These are phyloP conservation scores for Henckelia pumila DNA, from an alignment of 257 asterid genomes.

Conservation along the genomic window DNA sequence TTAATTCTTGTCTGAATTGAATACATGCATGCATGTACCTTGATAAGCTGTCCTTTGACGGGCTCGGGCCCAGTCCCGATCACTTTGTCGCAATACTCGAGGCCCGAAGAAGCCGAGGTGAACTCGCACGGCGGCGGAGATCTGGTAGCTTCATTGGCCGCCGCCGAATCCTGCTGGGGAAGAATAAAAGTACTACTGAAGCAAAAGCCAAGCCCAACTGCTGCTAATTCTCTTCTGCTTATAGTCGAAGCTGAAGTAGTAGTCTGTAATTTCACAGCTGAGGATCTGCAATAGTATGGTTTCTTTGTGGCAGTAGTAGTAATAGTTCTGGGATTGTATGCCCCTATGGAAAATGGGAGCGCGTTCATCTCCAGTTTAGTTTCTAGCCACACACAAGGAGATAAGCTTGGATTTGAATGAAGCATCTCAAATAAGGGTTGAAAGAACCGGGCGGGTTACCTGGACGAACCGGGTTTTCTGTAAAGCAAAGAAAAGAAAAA, in stretches of 20 bases:
- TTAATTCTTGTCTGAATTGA: no score
- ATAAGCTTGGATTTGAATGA: neutral
- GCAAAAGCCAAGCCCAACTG: slow-evolving; percentile 35
- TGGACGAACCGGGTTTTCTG: no score
- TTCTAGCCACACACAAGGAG: slow-evolving; percentile 22
- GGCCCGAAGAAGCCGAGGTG: slow-evolving; percentile 47
- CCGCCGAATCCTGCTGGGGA: slow-evolving; percentile 30
- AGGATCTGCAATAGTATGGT: slow-evolving; percentile 9
- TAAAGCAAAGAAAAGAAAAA: no score
- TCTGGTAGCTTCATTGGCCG: slow-evolving; percentile 28
- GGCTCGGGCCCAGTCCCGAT: slow-evolving; percentile 45
- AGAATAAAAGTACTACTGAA: slow-evolving; percentile 28
- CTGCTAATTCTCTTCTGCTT: slow-evolving; percentile 46
- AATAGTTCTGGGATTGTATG: slow-evolving; percentile 28
- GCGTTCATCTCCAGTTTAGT: slow-evolving; percentile 32
- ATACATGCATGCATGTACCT: no score
- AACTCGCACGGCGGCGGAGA: slow-evolving; percentile 29
- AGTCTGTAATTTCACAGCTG: slow-evolving; percentile 17
- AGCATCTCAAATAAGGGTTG: no score
- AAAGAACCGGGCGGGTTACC: no score
- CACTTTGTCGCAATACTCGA: slow-evolving; percentile 46
- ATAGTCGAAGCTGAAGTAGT: slow-evolving; percentile 18
- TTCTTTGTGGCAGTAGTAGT: neutral
- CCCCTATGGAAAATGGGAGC: slow-evolving; percentile 34
- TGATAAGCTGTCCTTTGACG: slow-evolving; percentile 52